Conservation (phyloP, 257 asterid species). For the Jacaranda mimosifolia region DNA sequence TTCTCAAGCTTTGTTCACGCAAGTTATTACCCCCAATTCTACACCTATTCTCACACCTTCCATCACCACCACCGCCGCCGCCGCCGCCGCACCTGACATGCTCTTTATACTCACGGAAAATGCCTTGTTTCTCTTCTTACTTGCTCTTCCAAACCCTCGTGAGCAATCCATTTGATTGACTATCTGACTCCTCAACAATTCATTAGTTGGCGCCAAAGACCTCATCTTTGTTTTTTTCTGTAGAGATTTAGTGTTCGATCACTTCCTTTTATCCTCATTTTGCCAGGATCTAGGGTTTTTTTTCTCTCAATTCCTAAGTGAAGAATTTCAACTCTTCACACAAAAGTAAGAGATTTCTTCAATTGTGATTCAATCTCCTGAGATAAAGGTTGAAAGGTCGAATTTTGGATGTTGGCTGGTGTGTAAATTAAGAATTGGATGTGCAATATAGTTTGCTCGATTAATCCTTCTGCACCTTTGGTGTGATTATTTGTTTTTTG, state of each 20-base stretch:
- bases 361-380: neutral
- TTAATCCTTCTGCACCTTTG: neutral
- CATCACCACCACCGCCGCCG: conserved; percentile 7
- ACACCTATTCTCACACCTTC: conserved; percentile 24
- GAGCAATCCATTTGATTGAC: conserved; percentile 13
- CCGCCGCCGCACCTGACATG: neutral
- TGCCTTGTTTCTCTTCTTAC: neutral
- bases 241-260: conserved; percentile 13
- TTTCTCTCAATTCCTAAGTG: conserved; percentile 8
- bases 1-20: conserved; percentile 26
- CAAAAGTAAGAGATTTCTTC: conserved; percentile 20
- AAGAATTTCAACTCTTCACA: conserved; percentile 10
- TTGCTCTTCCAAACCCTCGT: conserved; percentile 15
- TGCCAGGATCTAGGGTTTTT: conserved; percentile 29
- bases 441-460: neutral
- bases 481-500: conserved; percentile 19
- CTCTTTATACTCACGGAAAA: neutral
- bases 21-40: conserved; percentile 14
- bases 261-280: neutral
- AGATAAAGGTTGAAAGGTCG: neutral
- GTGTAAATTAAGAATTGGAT: neutral
- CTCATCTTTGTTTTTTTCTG: neutral
- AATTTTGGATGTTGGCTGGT: neutral
- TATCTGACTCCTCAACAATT: neutral
- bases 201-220: neutral